Percentiles rank a stretch among this genome's conserved stretches.
phyloP scores from a whole-genome alignment of 371 early-diverging fungal genomes.

The Circinella umbellata region DNA sequence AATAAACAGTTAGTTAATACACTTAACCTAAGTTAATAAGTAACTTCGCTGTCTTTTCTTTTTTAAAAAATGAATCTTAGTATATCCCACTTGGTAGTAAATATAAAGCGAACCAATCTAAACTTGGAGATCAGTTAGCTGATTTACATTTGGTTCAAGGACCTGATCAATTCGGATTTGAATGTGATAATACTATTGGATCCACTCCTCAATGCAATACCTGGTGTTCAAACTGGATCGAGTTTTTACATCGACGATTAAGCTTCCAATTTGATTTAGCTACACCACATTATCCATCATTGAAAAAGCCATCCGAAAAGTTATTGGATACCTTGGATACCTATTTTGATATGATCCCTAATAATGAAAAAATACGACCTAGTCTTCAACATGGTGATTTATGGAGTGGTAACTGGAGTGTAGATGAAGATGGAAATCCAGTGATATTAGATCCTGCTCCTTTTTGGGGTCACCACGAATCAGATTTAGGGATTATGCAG shows the following conservation, averaged over 20 bases:
- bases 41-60: too few relatives aligned
- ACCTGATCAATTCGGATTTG: constrained; percentile 18
- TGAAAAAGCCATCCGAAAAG: constrained; percentile 8
- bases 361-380: constrained; percentile 3
- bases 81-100: constrained; percentile 18
- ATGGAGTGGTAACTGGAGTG: constrained; percentile 23
- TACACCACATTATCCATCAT: neutral
- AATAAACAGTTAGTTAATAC: too few relatives aligned
- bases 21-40: too few relatives aligned
- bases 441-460: constrained; percentile 22
- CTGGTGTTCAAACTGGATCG: constrained; percentile 17
- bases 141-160: constrained; percentile 18
- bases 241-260: constrained; percentile 18
- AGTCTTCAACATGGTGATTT: constrained; percentile 21
- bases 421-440: constrained; percentile 17
- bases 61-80: neutral
- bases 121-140: constrained; percentile 18
- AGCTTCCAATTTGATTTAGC: constrained; percentile 22
- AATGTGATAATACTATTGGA: constrained; percentile 19
- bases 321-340: constrained; percentile 10
- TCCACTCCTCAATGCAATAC: constrained; percentile 21
- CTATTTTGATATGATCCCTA: constrained; percentile 16
- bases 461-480: constrained; percentile 19
- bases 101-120: constrained; percentile 10
- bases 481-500: constrained; percentile 22